Conservation (phyloP, 345 rosid genomes). For the Adansonia digitata region DNA sequence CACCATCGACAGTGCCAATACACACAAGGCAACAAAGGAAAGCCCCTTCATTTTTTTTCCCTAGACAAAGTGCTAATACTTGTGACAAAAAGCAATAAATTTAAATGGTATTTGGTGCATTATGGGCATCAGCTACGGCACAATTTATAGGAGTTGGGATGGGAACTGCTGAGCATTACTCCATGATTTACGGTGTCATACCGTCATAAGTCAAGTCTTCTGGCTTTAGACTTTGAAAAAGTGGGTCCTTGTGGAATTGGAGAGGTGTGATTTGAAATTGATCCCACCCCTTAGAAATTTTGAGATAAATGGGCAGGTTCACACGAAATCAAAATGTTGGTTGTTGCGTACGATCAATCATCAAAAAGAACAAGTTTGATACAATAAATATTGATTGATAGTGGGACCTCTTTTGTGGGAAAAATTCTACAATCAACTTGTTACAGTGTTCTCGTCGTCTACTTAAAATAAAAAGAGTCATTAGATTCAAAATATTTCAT, state of each 20-base stretch:
- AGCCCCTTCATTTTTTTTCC: background rate
- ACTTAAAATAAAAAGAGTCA: no score
- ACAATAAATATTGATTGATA: no score
- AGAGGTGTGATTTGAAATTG: no score
- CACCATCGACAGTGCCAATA: constrained; percentile 14
- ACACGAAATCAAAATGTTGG: no score
- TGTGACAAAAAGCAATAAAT: background rate
- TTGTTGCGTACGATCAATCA: no score
- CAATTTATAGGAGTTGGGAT: constrained; percentile 1
- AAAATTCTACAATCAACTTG: no score
- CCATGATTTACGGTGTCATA: background rate
- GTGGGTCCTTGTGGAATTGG: background rate
- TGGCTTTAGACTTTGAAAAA: background rate
- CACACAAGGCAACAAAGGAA: background rate
- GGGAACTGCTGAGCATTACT: background rate
- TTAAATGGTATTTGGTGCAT: background rate
- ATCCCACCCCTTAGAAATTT: background rate
- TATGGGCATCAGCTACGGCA: background rate
- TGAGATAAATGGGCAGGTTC: no score
- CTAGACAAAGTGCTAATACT: background rate
- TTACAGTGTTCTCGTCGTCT: no score
- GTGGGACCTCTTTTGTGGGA: no score
- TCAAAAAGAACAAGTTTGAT: no score
- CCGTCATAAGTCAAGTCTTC: background rate
- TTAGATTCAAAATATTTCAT: no score